phyloP scores from a whole-genome alignment of 2,329 filamentous ascomycete species.

The Verticillium nubilum region DNA sequence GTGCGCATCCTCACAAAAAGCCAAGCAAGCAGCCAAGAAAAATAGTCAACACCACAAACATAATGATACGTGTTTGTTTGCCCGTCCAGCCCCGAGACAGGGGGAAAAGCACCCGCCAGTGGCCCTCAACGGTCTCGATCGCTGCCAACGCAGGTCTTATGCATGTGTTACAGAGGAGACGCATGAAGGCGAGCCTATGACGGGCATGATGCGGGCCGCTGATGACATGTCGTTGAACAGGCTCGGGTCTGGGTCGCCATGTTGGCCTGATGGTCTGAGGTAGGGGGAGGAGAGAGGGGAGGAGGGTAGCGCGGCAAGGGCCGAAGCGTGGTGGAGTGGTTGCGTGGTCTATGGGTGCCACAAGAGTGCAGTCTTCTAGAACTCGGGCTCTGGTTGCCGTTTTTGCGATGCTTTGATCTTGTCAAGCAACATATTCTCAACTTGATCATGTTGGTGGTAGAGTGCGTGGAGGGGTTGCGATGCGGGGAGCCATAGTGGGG shows the following conservation, averaged over 20 bases:
- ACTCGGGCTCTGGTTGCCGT: too few species aligned
- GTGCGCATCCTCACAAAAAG: not conserved
- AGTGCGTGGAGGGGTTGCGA: not conserved
- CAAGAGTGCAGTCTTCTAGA: too few species aligned
- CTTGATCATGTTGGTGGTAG: not conserved
- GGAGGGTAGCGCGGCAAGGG: constrained; percentile 5
- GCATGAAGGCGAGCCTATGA: not conserved
- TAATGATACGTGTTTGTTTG: not conserved
- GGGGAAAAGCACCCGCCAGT: too few species aligned
- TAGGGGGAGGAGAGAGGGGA: too few species aligned
- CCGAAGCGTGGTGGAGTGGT: constrained; percentile 3
- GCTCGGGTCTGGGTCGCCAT: not conserved
- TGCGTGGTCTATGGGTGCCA: too few species aligned
- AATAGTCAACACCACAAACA: not conserved
- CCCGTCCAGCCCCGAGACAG: not conserved
- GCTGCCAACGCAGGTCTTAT: not conserved
- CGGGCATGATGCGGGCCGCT: not conserved
- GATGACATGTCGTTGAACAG: not conserved
- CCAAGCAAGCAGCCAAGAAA: not conserved
- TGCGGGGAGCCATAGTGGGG: not conserved
- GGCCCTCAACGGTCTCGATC: too few species aligned
- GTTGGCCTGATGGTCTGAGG: not conserved
- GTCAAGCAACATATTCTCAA: too few species aligned
- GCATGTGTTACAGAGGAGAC: not conserved
- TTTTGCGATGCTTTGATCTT: too few species aligned